phyloP scores from a whole-genome alignment of 805 yeast species.

The Cephaloascus fragrans region DNA sequence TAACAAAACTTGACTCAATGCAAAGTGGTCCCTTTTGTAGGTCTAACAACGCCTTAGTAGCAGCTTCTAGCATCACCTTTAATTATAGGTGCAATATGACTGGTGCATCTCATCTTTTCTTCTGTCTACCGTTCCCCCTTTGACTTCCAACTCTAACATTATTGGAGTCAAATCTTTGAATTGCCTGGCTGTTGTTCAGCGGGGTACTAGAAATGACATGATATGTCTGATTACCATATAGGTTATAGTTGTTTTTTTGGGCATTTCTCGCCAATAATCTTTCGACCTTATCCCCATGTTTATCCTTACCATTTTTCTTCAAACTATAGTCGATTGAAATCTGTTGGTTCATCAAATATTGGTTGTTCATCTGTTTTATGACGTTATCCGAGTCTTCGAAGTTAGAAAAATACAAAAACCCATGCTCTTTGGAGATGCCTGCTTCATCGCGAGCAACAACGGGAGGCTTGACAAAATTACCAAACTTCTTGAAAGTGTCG shows the following conservation, averaged over 20 bases:
- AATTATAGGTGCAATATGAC: neutral
- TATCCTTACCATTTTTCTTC: constrained; percentile 48
- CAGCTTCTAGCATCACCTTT: neutral
- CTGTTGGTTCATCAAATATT: constrained; percentile 56
- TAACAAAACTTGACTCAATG: too few relatives aligned
- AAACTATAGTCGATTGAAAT: constrained; percentile 61
- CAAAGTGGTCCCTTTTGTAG: too few relatives aligned
- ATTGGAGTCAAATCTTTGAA: neutral
- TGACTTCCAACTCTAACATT: neutral
- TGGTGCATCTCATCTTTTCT: neutral
- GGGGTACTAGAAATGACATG: neutral
- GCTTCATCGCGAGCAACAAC: constrained; percentile 37
- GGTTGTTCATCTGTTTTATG: constrained; percentile 56
- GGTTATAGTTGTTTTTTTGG: constrained; percentile 21
- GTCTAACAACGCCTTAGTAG: too few relatives aligned
- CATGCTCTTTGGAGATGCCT: constrained; percentile 52
- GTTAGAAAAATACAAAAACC: constrained; percentile 52
- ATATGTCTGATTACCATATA: neutral
- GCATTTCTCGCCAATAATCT: constrained; percentile 62
- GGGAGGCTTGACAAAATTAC: constrained; percentile 44
- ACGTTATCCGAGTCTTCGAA: constrained; percentile 69
- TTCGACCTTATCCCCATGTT: constrained; percentile 77
- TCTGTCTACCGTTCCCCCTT: neutral
- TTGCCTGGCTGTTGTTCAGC: neutral
- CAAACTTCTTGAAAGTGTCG: constrained; percentile 61